Conservation (phyloP, 106 monocot genomes). For the Gastrodia elata region DNA sequence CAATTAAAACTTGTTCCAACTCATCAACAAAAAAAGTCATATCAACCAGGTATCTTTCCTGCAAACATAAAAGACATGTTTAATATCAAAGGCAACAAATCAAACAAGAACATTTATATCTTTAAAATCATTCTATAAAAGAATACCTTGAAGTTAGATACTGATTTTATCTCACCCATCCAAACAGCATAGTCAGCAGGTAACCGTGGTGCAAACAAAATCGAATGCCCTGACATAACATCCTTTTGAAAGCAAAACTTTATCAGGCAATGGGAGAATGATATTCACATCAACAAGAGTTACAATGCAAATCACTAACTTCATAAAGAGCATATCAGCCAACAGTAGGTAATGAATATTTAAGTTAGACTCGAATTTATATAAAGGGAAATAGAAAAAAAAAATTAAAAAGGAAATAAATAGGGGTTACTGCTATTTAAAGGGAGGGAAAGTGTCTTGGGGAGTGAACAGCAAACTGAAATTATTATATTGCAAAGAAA, state of each 20-base stretch:
- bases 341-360: no score
- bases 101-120: not conserved
- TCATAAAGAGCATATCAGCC: no score
- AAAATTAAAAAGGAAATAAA: no score
- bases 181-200: slow-evolving; percentile 96
- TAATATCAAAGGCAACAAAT: not conserved
- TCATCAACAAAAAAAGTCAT: slow-evolving; percentile 82
- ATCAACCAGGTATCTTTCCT: slow-evolving; percentile 90
- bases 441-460: no score
- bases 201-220: slow-evolving; percentile 82
- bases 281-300: no score
- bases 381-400: no score
- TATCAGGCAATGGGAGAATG: not conserved
- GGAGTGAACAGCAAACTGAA: no score
- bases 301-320: no score
- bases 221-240: slow-evolving; percentile 65
- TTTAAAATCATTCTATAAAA: not conserved
- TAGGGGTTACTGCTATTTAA: no score
- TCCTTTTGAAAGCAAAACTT: slow-evolving; percentile 42
- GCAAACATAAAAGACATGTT: slow-evolving; percentile 6
- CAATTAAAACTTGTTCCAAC: slow-evolving; percentile 46
- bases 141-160: slow-evolving; percentile 62
- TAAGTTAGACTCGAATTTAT: no score
- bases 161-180: slow-evolving; percentile 87
- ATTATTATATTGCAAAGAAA: no score